A percentile compares a stretch with the other conserved stretches of the same genome.
phyloP scores from a whole-genome alignment of 176 grass and related monocot genomes.

The Oryza punctata region DNA sequence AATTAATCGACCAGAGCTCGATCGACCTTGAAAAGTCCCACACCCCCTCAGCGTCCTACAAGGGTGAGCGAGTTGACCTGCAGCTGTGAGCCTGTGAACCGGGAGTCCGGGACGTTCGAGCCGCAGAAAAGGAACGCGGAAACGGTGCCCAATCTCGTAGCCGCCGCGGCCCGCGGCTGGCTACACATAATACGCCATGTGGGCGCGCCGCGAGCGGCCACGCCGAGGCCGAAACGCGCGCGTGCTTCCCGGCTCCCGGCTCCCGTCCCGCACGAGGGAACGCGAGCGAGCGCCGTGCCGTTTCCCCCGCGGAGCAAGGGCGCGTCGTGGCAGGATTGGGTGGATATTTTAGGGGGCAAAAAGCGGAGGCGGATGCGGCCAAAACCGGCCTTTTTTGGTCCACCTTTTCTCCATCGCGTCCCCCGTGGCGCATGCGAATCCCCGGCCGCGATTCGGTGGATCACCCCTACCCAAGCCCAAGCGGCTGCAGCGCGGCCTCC shows the following conservation, averaged over 20 bases:
- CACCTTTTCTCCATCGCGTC: not conserved
- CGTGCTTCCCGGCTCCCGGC: not conserved
- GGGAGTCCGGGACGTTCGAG: too few species aligned
- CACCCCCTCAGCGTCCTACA: not conserved
- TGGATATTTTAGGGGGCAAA: too few species aligned
- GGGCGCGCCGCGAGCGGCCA: not conserved
- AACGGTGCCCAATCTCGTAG: not conserved
- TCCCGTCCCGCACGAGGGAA: too few species aligned
- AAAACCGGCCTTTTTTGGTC: conserved; percentile 42
- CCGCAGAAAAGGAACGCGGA: not conserved
- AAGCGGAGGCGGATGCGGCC: conserved; percentile 14
- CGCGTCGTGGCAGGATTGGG: not conserved
- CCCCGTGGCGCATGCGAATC: not conserved
- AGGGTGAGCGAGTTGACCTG: not conserved
- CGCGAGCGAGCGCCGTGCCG: not conserved
- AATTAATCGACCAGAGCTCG: not conserved
- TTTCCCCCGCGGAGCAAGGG: not conserved
- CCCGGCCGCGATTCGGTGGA: conserved; percentile 14
- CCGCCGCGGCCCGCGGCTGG: not conserved
- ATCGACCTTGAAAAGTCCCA: not conserved
- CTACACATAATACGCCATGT: not conserved
- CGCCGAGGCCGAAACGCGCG: not conserved
- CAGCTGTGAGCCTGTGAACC: too few species aligned
- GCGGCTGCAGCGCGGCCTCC: not conserved
- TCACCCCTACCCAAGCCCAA: not conserved